Base-by-base conservation (phyloP, 177 flowering plant genomes). In the Vitis hybrid region DNA sequence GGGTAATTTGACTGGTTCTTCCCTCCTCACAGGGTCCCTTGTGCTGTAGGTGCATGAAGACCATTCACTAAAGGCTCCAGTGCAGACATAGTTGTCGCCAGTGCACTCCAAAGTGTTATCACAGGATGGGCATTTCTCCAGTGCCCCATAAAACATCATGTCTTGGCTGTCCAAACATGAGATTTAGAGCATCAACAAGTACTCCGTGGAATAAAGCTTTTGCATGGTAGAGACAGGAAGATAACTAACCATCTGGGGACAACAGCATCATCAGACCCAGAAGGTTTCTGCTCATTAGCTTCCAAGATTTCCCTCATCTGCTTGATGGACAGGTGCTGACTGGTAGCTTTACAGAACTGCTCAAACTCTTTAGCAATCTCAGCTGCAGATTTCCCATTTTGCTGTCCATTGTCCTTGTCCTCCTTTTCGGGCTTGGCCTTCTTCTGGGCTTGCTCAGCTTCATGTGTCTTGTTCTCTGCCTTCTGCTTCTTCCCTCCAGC, bases 21-120 rank as follows among this genome's bases (percentile, higher is more conserved):
- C 69, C 63, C 51, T 86, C 72, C 98, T 82, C 4, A 86, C 85
- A 2, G 94, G 88, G 11, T 79, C 81, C 61, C 60, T 87, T 3
- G 96, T 83, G 24, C 52, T 80, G 75, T 56, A 94, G 3, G 79
- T 86, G 81, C 97, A 92, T 22, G 81, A 68, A 5, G 90, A 83
- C 95, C 97, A 94, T 68, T 88, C 96, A 68, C 89, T 89, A 33
- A 80, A 82, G 1, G 64, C 28, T 4, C 89, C 89, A 5, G 50
- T 77, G 82, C 96, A 94, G 1, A 61, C 14, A 71, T 87, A 94
- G 6, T 80, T 65, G 12, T 52, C 78, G 1, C 89, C 85, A 20
- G 70, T 72, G 67, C 54, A 83, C 65, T 82, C 84, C 77, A 90
- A 50, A 12, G 24, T 24, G 12, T 89, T 80, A n/a, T 67, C 76